phyloP scores from a whole-genome alignment of 768 basidiomycete genomes.

The Cyclocybe aegerita region DNA sequence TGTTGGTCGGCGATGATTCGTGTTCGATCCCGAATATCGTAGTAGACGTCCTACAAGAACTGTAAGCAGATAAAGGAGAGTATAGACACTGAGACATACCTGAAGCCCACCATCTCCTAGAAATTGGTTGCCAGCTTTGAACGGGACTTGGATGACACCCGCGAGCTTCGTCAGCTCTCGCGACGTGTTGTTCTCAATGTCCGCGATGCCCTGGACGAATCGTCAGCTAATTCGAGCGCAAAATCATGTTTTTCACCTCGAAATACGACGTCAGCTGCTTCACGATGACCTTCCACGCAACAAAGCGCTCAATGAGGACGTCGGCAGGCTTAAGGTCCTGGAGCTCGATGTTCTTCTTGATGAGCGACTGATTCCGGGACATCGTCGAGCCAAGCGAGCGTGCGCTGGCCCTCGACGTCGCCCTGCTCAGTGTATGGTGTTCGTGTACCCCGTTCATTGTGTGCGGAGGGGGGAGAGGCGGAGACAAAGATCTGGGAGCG shows the following conservation, averaged over 20 bases:
- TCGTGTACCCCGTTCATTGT: neutral
- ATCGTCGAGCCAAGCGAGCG: conserved; percentile 63
- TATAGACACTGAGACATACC: conserved; percentile 33
- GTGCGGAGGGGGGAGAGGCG: neutral
- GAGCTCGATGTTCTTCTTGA: conserved; percentile 91
- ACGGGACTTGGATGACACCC: conserved; percentile 96
- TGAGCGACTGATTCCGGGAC: conserved; percentile 81
- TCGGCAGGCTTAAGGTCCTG: conserved; percentile 92
- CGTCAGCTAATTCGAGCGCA: neutral
- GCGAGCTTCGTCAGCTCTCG: conserved; percentile 91
- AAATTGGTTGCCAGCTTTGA: conserved; percentile 94
- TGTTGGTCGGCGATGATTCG: conserved; percentile 93
- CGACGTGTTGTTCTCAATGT: conserved; percentile 94
- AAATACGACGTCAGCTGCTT: conserved; percentile 95
- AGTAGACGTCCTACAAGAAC: conserved; percentile 77
- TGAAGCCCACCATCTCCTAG: conserved; percentile 96
- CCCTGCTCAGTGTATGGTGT: conserved; percentile 51
- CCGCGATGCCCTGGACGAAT: conserved; percentile 47
- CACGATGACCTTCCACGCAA: conserved; percentile 94
- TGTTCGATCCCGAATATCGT: conserved; percentile 90
- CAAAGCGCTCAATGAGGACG: conserved; percentile 92
- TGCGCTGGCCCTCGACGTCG: conserved; percentile 69
- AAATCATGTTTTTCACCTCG: conserved; percentile 40
- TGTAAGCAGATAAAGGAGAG: neutral
- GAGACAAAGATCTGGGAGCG: no score